Conservation (phyloP, 306 rosid genomes). For the Sesbania bispinosa region DNA sequence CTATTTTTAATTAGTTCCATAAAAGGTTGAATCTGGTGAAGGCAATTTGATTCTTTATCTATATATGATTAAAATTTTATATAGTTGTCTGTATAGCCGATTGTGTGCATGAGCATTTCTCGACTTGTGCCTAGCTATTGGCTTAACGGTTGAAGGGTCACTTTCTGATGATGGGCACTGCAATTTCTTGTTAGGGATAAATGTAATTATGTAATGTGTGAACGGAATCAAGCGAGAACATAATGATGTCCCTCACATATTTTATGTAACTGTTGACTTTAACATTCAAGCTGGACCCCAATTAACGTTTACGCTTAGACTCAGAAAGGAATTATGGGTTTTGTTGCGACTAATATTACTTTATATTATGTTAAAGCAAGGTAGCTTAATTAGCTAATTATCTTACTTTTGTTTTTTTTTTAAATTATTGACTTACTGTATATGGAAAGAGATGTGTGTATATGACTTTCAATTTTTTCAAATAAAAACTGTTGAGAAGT, state of each 20-base stretch:
- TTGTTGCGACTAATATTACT: background rate
- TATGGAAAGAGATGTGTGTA: background rate
- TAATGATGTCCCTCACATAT: slow-evolving; percentile 7
- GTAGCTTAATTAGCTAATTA: background rate
- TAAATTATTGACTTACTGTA: background rate
- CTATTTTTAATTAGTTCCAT: background rate
- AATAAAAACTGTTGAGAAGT: background rate
- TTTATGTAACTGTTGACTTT: background rate
- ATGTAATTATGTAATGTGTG: slow-evolving; percentile 23
- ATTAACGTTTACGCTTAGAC: background rate
- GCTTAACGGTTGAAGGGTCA: slow-evolving; percentile 8
- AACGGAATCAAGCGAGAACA: slow-evolving; percentile 34
- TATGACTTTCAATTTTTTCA: background rate
- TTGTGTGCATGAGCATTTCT: background rate
- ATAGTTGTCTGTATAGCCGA: background rate
- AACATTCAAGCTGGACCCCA: background rate
- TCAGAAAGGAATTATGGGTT: background rate
- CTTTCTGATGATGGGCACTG: background rate
- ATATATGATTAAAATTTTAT: background rate
- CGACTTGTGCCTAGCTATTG: no score
- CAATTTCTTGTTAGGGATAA: background rate
- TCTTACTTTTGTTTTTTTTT: background rate
- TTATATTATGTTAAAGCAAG: no score
- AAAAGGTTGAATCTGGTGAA: background rate
- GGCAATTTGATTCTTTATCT: background rate